Evolutionary conservation across 306 rosid species (phyloP), one percentile per base, ranked within the genome.

Genomic region (Cajanus cajan): DNA sequence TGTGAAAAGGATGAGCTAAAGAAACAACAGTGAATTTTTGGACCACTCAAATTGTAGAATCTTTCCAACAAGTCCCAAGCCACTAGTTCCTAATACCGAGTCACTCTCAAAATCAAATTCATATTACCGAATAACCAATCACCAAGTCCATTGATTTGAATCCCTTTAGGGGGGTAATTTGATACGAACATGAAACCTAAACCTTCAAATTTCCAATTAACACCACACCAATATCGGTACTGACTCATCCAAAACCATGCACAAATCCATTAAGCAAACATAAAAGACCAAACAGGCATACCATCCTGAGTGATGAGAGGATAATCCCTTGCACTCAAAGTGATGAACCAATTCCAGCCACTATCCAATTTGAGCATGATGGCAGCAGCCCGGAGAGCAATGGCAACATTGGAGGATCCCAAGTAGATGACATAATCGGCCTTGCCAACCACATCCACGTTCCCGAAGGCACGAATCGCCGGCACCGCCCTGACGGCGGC

Each of bases 291-390:
- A 89, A 85, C 12, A 69, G 62, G 78, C 94, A 61, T 92, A 95
- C 98, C 98, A 76, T 95, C 98, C 90, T 88, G 98, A 61, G 98
- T 90, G 36, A 92, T 85, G 58, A 95, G 91, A 43, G 98, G 98
- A 62, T 95, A 95, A 80, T 95, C 98, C 76, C 31, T 66, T 2
- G 98, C 98, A 74, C 89, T 95, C 91, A 95, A 85, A 67, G 94
- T 87, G 37, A 95, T 68, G 63, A 95, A 91, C 98, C 98, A 92
- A 77, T 90, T 88, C 98, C 98, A 95, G 2, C 93, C 94, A 78
- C 82, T 36, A 76, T 95, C 98, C 75, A 95, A 82, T 76, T 80
- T 90, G 73, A 93, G 79, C 89, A 95, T 71, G 62, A 95, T 79
- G 16, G 99, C 97, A 10, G 98, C 99, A 33, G 99, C 99, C 14